Percentiles rank a stretch among this genome's conserved stretches.
phyloP scores from a whole-genome alignment of 225 moss, liverwort and hornwort genomes.

The Thuidium tamariscinum region DNA sequence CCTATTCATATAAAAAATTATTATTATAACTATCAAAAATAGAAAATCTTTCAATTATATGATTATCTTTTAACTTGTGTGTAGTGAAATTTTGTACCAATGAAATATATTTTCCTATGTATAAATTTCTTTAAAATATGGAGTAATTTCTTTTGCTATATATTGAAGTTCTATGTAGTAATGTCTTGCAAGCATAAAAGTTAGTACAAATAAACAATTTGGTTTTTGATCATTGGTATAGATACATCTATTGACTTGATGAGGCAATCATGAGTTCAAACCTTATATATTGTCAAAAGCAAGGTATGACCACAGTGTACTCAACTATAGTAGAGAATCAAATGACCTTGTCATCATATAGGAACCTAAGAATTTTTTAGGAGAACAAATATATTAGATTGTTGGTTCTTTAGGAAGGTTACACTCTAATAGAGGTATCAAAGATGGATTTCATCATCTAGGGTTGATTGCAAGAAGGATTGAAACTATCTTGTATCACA shows the following conservation, averaged over 20 bases:
- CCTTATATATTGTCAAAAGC: too few species aligned
- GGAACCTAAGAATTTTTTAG: accelerated
- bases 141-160: background rate
- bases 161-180: accelerated
- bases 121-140: background rate
- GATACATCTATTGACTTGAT: background rate
- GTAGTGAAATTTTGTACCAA: background rate
- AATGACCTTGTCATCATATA: background rate
- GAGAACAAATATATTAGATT: accelerated
- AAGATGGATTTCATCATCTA: background rate
- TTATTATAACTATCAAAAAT: background rate
- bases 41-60: background rate
- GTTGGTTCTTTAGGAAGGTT: accelerated
- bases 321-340: background rate
- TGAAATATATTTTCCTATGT: background rate
- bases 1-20: background rate
- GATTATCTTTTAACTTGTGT: background rate
- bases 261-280: background rate
- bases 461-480: too few species aligned
- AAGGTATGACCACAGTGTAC: background rate
- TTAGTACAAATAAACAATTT: background rate
- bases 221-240: background rate
- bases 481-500: too few species aligned
- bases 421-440: background rate
- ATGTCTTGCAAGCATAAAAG: background rate